A percentile compares a stretch with the other conserved stretches of the same genome.
Evolutionary conservation across 441 rosid genomes (phyloP).

Genomic region (Adansonia madagascariensis): DNA sequence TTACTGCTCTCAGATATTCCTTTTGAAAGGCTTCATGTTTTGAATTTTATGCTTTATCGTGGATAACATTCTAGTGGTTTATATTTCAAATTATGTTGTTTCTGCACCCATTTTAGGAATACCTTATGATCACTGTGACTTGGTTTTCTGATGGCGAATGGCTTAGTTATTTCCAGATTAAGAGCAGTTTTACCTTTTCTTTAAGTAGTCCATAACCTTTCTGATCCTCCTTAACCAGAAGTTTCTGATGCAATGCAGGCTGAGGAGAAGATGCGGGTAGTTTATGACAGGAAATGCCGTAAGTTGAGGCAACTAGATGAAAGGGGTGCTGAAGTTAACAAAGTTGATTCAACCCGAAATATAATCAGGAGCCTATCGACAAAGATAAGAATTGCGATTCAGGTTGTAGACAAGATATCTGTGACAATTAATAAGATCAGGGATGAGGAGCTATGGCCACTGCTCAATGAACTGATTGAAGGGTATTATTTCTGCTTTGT

Average conservation of each 20-base stretch:
- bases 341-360: conserved; percentile 61
- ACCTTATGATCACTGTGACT: background rate
- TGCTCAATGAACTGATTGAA: conserved; percentile 74
- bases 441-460: conserved; percentile 98
- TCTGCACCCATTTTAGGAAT: background rate
- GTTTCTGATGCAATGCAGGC: conserved; percentile 45
- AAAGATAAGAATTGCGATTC: conserved; percentile 85
- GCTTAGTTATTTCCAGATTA: background rate
- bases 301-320: conserved; percentile 76
- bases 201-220: background rate
- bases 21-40: background rate
- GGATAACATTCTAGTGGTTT: conserved; percentile 5
- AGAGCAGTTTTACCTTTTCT: background rate
- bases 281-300: conserved; percentile 67
- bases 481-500: conserved; percentile 53
- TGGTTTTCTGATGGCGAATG: background rate
- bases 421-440: conserved; percentile 84
- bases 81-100: background rate
- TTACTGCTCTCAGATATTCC: background rate
- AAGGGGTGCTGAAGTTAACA: conserved; percentile 78
- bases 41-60: background rate
- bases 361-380: conserved; percentile 66
- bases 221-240: conserved; percentile 9
- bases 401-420: conserved; percentile 83
- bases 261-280: conserved; percentile 87